Evolutionary conservation across 2,329 filamentous ascomycete species (phyloP).

Genomic region (Drechslerella coelobrocha): DNA sequence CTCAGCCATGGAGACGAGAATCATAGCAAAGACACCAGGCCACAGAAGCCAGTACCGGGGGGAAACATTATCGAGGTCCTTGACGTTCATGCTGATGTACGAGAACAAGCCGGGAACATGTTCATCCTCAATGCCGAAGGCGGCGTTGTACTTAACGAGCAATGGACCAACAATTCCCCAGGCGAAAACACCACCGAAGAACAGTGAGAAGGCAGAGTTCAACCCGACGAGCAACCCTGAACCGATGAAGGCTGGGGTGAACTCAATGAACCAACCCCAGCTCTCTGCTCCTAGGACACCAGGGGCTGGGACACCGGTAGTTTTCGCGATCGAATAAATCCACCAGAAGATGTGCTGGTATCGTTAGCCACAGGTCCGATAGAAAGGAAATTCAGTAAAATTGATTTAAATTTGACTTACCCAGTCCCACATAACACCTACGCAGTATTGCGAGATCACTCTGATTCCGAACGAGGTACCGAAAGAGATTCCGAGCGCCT

Average conservation of each 20-base stretch:
- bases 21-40: slow-evolving; percentile 63
- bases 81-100: slow-evolving; percentile 45
- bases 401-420: not conserved
- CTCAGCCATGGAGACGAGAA: slow-evolving; percentile 62
- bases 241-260: slow-evolving; percentile 69
- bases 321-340: slow-evolving; percentile 39
- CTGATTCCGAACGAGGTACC: slow-evolving; percentile 63
- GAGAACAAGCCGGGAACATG: slow-evolving; percentile 20
- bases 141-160: slow-evolving; percentile 63
- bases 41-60: slow-evolving; percentile 65
- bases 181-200: slow-evolving; percentile 64
- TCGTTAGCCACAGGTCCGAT: too few species aligned
- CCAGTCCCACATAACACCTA: slow-evolving; percentile 69
- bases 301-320: slow-evolving; percentile 31
- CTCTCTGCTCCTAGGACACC: slow-evolving; percentile 37
- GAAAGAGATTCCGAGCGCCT: slow-evolving; percentile 65
- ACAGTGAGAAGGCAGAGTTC: slow-evolving; percentile 68
- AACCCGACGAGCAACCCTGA: slow-evolving; percentile 67
- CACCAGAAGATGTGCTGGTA: slow-evolving; percentile 44
- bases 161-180: slow-evolving; percentile 67
- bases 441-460: slow-evolving; percentile 66
- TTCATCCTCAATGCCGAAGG: slow-evolving; percentile 40
- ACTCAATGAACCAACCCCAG: slow-evolving; percentile 66
- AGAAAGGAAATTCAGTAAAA: too few species aligned
- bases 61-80: slow-evolving; percentile 57